phyloP scores from a whole-genome alignment of 2,329 filamentous ascomycete genomes.

The Aspergillus sclerotialis region DNA sequence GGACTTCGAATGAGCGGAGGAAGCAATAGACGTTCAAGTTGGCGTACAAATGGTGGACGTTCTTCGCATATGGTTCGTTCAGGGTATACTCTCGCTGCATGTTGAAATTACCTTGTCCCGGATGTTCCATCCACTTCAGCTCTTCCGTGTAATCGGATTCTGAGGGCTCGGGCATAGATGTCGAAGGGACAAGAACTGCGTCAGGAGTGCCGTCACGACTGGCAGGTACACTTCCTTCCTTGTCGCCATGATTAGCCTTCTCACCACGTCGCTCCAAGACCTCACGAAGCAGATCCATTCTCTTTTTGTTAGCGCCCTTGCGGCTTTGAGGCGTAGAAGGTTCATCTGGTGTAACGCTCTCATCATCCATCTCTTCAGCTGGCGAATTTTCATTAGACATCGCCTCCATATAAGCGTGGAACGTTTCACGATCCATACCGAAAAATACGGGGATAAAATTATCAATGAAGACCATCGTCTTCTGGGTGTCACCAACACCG shows the following conservation, averaged over 20 bases:
- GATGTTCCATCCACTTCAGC: slow-evolving; percentile 55
- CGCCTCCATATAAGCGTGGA: slow-evolving; percentile 60
- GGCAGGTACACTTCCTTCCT: slow-evolving; percentile 69
- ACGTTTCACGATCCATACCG: slow-evolving; percentile 62
- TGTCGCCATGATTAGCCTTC: slow-evolving; percentile 62
- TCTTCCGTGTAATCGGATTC: slow-evolving; percentile 45
- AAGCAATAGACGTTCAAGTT: slow-evolving; percentile 92
- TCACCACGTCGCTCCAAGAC: slow-evolving; percentile 75
- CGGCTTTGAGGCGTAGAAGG: slow-evolving; percentile 63
- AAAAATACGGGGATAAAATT: slow-evolving; percentile 72
- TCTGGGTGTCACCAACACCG: slow-evolving; percentile 60
- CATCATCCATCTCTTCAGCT: slow-evolving; percentile 71
- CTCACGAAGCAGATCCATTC: slow-evolving; percentile 69
- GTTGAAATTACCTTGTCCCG: slow-evolving; percentile 50
- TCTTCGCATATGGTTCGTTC: slow-evolving; percentile 74
- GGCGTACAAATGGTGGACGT: slow-evolving; percentile 81
- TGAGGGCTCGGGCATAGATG: slow-evolving; percentile 44
- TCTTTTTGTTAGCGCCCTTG: slow-evolving; percentile 60
- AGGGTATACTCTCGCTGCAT: slow-evolving; percentile 60
- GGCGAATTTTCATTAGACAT: slow-evolving; percentile 65
- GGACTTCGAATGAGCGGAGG: slow-evolving; percentile 84
- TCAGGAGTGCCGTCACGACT: slow-evolving; percentile 90
- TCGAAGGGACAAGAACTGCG: slow-evolving; percentile 40
- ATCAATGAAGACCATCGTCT: slow-evolving; percentile 68
- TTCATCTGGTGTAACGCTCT: slow-evolving; percentile 59